Evolutionary conservation across 768 basidiomycete genomes (phyloP).

Genomic region (Arthromyces matolae): DNA sequence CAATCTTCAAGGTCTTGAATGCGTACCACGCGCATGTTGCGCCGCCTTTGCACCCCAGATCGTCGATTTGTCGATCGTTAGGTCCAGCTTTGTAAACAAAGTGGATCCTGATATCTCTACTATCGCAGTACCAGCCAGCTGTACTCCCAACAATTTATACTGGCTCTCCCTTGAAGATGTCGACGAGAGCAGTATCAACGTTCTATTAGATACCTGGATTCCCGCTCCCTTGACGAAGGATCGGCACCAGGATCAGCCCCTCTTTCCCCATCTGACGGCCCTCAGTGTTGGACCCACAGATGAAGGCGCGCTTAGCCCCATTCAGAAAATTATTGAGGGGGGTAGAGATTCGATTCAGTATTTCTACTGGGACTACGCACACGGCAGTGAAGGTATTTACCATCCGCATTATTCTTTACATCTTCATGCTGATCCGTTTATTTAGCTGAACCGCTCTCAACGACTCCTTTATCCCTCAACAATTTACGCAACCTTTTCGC

Average conservation of each 20-base stretch:
- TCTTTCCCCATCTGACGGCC: conserved; percentile 3
- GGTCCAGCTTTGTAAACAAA: not conserved
- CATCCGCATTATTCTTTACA: not conserved
- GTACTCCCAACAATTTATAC: not conserved
- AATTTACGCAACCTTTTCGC: conserved; percentile 5
- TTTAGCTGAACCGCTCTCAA: conserved; percentile 5
- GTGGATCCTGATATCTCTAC: conserved; percentile 4
- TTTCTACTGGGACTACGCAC: conserved; percentile 11
- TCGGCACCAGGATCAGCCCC: not conserved
- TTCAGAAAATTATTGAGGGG: conserved; percentile 1
- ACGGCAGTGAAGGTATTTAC: conserved; percentile 4
- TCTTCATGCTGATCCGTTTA: not conserved
- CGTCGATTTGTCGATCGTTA: conserved; percentile 1
- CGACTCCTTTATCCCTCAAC: not conserved
- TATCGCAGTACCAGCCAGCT: not conserved
- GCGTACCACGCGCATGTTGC: conserved; percentile 4
- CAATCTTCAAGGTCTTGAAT: conserved; percentile 3
- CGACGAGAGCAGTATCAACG: not conserved
- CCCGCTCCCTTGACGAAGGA: not conserved
- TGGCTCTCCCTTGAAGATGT: conserved; percentile 9
- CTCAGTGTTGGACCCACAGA: conserved; percentile 3
- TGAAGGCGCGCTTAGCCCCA: not conserved
- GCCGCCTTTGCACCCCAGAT: conserved; percentile 3
- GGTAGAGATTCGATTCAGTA: conserved; percentile 6
- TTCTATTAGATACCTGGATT: conserved; percentile 2